Conservation (phyloP, 2,329 filamentous ascomycete genomes). For the Claviceps arundinis region DNA sequence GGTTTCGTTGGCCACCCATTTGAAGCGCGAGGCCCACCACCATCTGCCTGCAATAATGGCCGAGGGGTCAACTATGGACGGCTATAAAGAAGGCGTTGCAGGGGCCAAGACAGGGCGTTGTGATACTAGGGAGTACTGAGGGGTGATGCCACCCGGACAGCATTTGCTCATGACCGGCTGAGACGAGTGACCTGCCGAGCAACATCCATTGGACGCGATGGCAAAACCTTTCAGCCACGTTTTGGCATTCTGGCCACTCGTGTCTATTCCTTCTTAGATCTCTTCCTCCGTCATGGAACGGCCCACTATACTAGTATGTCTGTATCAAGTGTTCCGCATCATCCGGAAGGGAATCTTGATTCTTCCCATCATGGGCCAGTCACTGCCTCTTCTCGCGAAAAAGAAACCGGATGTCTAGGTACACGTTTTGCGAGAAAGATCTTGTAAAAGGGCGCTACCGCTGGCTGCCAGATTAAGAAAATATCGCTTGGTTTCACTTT, state of each 20-base stretch:
- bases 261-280: not conserved
- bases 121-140: not conserved
- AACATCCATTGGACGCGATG: not conserved
- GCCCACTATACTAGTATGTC: no score
- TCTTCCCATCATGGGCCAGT: no score
- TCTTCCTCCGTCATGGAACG: not conserved
- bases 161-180: not conserved
- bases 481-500: no score
- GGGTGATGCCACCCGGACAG: not conserved
- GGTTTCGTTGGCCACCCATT: slow-evolving; percentile 35
- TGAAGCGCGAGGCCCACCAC: slow-evolving; percentile 42
- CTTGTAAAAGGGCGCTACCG: no score
- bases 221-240: not conserved
- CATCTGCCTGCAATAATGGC: slow-evolving; percentile 29
- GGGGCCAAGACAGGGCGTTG: not conserved
- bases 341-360: no score
- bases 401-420: no score
- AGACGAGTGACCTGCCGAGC: not conserved
- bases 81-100: slow-evolving; percentile 9
- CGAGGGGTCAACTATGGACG: slow-evolving; percentile 21
- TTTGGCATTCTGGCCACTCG: not conserved
- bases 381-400: no score
- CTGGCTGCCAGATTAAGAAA: no score
- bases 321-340: no score
- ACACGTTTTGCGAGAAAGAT: no score